These are phyloP conservation scores for Fomitiporia mediterranea DNA, from an alignment of 1,284 basidiomycete genomes.

Conservation along the genomic window DNA sequence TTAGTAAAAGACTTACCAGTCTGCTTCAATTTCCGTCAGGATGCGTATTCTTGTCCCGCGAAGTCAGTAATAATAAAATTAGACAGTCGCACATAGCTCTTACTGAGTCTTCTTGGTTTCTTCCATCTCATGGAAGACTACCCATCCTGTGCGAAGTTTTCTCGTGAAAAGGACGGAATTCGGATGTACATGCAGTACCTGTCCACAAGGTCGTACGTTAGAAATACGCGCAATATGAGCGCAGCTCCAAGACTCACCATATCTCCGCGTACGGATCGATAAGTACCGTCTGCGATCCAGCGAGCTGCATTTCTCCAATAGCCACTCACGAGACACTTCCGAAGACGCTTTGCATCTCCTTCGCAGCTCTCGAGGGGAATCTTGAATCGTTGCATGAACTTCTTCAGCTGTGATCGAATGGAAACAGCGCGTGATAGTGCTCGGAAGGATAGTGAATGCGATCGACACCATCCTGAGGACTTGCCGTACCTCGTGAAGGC, in stretches of 20 bases:
- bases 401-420: conserved; percentile 88
- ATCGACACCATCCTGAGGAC: conserved; percentile 86
- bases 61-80: too few species aligned
- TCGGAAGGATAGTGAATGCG: conserved; percentile 89
- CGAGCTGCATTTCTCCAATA: conserved; percentile 93
- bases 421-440: conserved; percentile 89
- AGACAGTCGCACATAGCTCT: conserved; percentile 25
- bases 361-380: conserved; percentile 78
- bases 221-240: neutral
- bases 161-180: conserved; percentile 93
- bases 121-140: conserved; percentile 93
- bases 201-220: neutral
- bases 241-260: conserved; percentile 46
- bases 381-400: conserved; percentile 86
- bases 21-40: conserved; percentile 56
- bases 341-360: conserved; percentile 73
- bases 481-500: conserved; percentile 83
- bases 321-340: conserved; percentile 84
- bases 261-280: conserved; percentile 77
- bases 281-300: conserved; percentile 88
- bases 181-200: conserved; percentile 89
- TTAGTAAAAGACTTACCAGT: conserved; percentile 38
- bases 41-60: conserved; percentile 41
- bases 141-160: conserved; percentile 86
- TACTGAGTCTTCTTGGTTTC: conserved; percentile 91